These are phyloP conservation scores for Phlebopus sp. DNA, from an alignment of 1,284 basidiomycete species.

Conservation along the genomic window DNA sequence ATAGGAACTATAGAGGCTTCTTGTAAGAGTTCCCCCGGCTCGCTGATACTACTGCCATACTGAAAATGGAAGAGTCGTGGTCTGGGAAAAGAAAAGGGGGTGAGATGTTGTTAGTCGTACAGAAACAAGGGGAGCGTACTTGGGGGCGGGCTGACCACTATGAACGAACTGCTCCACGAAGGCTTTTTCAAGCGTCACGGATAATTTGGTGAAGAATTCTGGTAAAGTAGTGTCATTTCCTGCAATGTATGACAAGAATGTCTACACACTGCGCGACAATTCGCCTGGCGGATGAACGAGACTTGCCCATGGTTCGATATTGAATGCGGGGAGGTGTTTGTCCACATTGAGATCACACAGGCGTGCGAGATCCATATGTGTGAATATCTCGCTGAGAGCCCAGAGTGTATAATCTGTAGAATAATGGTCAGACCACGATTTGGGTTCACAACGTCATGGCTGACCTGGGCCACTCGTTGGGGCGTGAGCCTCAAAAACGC, in stretches of 20 bases:
- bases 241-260: not conserved
- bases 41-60: constrained; percentile 35
- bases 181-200: constrained; percentile 34
- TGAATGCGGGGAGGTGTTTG: constrained; percentile 33
- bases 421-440: not conserved
- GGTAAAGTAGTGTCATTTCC: constrained; percentile 3
- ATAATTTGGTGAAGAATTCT: constrained; percentile 41
- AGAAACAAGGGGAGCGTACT: constrained; percentile 21
- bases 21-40: constrained; percentile 28
- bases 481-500: constrained; percentile 20
- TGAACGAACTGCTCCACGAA: constrained; percentile 29
- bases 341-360: constrained; percentile 44
- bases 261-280: constrained; percentile 35
- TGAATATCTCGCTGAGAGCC: constrained; percentile 60
- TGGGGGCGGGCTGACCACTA: constrained; percentile 25
- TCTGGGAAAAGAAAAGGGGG: constrained; percentile 4
- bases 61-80: constrained; percentile 42
- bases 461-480: constrained; percentile 36
- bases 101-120: constrained; percentile 1
- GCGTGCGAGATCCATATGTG: constrained; percentile 55
- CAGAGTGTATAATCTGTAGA: constrained; percentile 42
- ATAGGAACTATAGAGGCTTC: constrained; percentile 43
- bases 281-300: constrained; percentile 38
- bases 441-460: not conserved
- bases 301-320: constrained; percentile 34